Evolutionary conservation across 805 yeast genomes (phyloP), one percentile per base, ranked within the genome.

Genomic region (Suhomyces xylopsoci): DNA sequence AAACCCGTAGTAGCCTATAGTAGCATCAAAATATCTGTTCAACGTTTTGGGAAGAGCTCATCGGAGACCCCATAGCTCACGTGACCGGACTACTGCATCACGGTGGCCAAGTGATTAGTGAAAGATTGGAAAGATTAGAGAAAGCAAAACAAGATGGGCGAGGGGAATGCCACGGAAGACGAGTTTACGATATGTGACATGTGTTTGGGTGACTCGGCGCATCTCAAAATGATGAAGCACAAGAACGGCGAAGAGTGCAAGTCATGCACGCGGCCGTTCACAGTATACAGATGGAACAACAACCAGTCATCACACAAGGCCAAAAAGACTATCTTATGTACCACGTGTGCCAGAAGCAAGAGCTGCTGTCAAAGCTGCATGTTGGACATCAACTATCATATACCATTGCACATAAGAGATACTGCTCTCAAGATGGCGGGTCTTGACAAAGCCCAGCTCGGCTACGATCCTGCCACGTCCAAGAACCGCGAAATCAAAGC

Each of bases 301-400:
- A 70, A 69, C 41, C 70, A 68, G 52, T 72, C 66, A 43, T 76
- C 73, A 5, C 75, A 74, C 17, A 69, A 72, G 46, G 70, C 82
- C 55, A 77, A 79, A 52, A 83, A 81, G 58, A 90, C 97, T 2
- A 67, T 82, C 1, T 81, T 93, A 17, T 93, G 99, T 69, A 64
- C 72, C 34, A 83, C 92, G 0, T 93, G 99, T 72, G 84, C 97
- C 0, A 74, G 84, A 42, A 82, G 85, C 44, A 79, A 86, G 54
- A 87, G 89, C 69, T 87, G 96, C 60, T 93, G 99, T 64, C 98
- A 94, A 66, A 73, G 84, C 22, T 93, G 99, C 67, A 80, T 90
- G 82, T 67, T 87, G 32, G 98, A 93, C 70, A 71, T 92, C 42
- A 81, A 85, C 26, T 88, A 84, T 71, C 89, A 91, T 3, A 81